These are phyloP conservation scores for Calvatia gigantea DNA, from an alignment of 768 basidiomycete genomes.

Conservation along the genomic window DNA sequence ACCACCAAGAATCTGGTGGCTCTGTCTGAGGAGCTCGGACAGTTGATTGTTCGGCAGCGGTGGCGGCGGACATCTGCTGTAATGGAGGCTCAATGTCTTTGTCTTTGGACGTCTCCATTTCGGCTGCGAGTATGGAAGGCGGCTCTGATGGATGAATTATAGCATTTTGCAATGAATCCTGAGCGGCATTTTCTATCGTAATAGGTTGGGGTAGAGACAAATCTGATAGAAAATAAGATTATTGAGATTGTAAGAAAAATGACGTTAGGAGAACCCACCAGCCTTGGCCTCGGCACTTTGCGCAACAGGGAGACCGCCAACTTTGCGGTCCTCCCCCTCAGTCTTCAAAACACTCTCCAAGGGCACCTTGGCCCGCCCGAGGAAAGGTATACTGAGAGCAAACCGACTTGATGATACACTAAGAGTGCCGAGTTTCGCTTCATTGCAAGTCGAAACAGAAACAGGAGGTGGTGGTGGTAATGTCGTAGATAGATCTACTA, in stretches of 20 bases:
- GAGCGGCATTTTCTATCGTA: conserved; percentile 6
- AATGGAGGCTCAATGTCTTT: neutral
- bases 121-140: neutral
- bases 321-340: neutral
- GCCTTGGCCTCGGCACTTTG: neutral
- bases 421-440: neutral
- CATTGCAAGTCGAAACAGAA: neutral
- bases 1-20: neutral
- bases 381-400: conserved; percentile 17
- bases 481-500: conserved; percentile 11
- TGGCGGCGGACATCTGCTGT: neutral
- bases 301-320: neutral
- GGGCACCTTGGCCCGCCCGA: conserved; percentile 18
- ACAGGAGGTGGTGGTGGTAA: neutral
- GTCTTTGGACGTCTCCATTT: neutral
- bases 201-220: neutral
- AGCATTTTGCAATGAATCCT: conserved; percentile 8
- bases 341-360: conserved; percentile 3
- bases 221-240: conserved; percentile 5
- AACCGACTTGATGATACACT: conserved; percentile 14
- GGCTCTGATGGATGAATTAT: neutral
- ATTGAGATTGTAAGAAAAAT: conserved; percentile 1
- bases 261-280: conserved; percentile 1
- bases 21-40: neutral
- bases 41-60: neutral